Evolutionary conservation across 495 filamentous ascomycete genomes (phyloP), one percentile per base, ranked within the genome.

Genomic region (Coniosporium apollinis): DNA sequence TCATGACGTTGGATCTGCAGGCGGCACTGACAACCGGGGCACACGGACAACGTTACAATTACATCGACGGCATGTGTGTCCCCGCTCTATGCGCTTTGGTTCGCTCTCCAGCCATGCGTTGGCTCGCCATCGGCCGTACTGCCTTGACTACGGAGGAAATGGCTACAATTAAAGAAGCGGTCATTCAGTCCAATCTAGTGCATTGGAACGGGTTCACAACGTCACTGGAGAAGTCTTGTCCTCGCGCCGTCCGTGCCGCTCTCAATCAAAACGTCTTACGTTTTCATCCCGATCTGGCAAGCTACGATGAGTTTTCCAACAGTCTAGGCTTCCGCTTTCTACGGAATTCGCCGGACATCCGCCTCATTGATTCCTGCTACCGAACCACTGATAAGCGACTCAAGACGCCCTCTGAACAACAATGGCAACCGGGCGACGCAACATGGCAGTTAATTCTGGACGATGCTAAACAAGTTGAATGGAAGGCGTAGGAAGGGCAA

Each of bases 11-110:
- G 10, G 48, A 54, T 30, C 22, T 62, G 7, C 44, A 48, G 7
- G 55, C 58, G 28, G 48, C 46, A 20, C 55, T 48, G 33, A 46
- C 52, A 10, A 61, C 57, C 2, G 38, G 46, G 21, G 52, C 55
- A 34, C 57, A 60, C 13, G 47, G 39, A 18, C 46, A 42, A 42
- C 49, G 51, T 31, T 63, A 49, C 30, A 56, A 54, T 25, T 56
- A 45, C 19, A 21, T 54, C 36, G 43, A 45, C 10, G 38, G 48
- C 29, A 32, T 6, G 38, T 18, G 24, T 30, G 39, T 36, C 10
- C 5, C n/a, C n/a, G 28, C 28, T 8, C 16, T 46, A 5, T 10
- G 13, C 19, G 33, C n/a, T 35, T 19, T 35, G 15, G 11, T 35
- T 10, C 5, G 9, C 5, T 9, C 10, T 24, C 19, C 33, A 15